A percentile compares a stretch with the other conserved stretches of the same genome.
phyloP scores from a whole-genome alignment of 2,329 filamentous ascomycete species.

The Nigrograna mackinnonii region DNA sequence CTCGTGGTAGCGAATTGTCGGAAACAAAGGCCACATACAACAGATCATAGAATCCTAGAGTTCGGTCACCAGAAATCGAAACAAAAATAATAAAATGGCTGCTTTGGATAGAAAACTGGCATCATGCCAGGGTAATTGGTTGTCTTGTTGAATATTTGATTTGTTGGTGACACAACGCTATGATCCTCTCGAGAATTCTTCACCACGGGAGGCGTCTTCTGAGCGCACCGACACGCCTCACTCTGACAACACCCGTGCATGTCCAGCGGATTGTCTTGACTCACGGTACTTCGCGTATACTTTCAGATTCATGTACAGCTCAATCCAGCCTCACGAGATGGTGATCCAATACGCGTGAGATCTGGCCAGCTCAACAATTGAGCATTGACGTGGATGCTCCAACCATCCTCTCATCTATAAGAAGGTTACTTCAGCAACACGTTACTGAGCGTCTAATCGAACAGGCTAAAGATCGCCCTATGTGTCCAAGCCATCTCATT shows the following conservation, averaged over 20 bases:
- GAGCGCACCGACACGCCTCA: not conserved
- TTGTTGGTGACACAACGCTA: too few relatives aligned
- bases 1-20: too few relatives aligned
- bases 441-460: conserved; percentile 16
- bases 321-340: not conserved
- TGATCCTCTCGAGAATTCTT: too few relatives aligned
- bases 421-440: conserved; percentile 26
- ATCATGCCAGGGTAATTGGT: too few relatives aligned
- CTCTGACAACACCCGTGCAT: not conserved
- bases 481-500: conserved; percentile 26
- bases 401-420: conserved; percentile 22
- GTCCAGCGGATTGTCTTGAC: not conserved
- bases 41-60: too few relatives aligned
- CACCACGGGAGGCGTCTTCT: too few relatives aligned
- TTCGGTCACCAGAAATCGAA: too few relatives aligned
- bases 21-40: too few relatives aligned
- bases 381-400: conserved; percentile 22
- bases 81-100: too few relatives aligned
- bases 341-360: conserved; percentile 4
- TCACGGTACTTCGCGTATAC: not conserved
- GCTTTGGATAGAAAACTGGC: too few relatives aligned
- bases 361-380: conserved; percentile 7
- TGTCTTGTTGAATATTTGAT: too few relatives aligned
- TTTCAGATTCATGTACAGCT: not conserved
- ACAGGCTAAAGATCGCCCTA: conserved; percentile 6